phyloP scores from a whole-genome alignment of 768 basidiomycete species.

The Peribolospora baueri region DNA sequence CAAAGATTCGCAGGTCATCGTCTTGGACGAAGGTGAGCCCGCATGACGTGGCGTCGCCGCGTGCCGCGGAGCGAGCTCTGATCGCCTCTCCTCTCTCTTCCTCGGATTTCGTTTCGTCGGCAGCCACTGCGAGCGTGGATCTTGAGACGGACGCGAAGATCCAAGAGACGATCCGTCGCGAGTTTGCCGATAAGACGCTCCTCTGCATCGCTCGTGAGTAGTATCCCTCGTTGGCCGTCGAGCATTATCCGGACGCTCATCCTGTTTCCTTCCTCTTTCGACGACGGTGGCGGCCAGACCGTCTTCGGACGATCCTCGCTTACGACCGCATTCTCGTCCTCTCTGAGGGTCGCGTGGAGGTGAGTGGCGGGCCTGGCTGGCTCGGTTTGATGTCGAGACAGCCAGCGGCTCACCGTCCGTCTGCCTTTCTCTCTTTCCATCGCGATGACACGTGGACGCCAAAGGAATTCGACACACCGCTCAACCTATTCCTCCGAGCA shows the following conservation, averaged over 20 bases:
- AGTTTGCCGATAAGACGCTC: slow-evolving; percentile 60
- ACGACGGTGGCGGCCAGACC: slow-evolving; percentile 27
- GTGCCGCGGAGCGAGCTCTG: not conserved
- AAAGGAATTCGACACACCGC: slow-evolving; percentile 37
- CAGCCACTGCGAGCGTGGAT: slow-evolving; percentile 18
- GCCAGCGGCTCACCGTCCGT: not conserved
- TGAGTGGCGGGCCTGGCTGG: slow-evolving; percentile 18
- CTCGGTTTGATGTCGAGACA: not conserved
- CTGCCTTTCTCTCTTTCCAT: not conserved
- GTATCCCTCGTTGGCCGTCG: slow-evolving; percentile 12
- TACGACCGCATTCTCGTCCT: slow-evolving; percentile 79
- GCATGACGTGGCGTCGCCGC: not conserved
- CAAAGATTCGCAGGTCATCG: slow-evolving; percentile 56
- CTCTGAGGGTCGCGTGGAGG: slow-evolving; percentile 50
- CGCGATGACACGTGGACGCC: not conserved
- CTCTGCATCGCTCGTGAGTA: slow-evolving; percentile 61
- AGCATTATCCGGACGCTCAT: slow-evolving; percentile 9
- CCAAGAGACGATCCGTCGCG: slow-evolving; percentile 58
- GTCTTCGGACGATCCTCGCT: slow-evolving; percentile 59
- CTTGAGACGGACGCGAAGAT: slow-evolving; percentile 67
- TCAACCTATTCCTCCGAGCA: slow-evolving; percentile 26
- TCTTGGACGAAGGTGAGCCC: slow-evolving; percentile 52
- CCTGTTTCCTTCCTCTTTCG: slow-evolving; percentile 2
- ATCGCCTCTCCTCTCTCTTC: slow-evolving; percentile 10
- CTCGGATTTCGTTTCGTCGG: not conserved